A percentile compares a stretch with the other conserved stretches of the same genome.
Evolutionary conservation across 2,329 filamentous ascomycete genomes (phyloP).

Genomic region (Westerdykella sp.): DNA sequence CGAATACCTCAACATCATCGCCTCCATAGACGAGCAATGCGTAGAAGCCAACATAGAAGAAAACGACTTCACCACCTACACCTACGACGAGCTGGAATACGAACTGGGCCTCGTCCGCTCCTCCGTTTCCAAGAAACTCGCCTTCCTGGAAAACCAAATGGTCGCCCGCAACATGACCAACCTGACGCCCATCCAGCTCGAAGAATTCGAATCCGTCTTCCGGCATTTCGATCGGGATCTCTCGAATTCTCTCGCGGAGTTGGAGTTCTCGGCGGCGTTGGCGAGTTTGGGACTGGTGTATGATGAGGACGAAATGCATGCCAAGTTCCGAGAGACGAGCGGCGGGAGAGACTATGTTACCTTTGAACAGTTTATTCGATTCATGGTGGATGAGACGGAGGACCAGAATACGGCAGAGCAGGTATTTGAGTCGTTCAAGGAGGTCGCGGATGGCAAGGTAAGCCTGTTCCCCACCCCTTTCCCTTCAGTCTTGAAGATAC

Average conservation of each 20-base stretch:
- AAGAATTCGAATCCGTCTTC: conserved; percentile 98
- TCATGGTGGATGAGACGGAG: conserved; percentile 99
- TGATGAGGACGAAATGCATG: conserved; percentile 96
- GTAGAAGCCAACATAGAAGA: conserved; percentile 97
- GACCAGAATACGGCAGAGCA: conserved; percentile 98
- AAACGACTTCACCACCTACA: conserved; percentile 99
- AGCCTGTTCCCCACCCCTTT: conserved; percentile 13
- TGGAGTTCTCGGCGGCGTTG: conserved; percentile 92
- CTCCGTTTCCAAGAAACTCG: conserved; percentile 90
- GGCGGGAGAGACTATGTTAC: conserved; percentile 72
- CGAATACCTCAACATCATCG: conserved; percentile 82
- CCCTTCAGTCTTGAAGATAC: not conserved
- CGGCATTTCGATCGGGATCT: conserved; percentile 94
- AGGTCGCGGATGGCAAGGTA: conserved; percentile 93
- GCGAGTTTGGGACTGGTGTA: conserved; percentile 95
- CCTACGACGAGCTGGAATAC: conserved; percentile 91
- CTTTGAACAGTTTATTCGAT: conserved; percentile 97
- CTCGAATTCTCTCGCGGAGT: conserved; percentile 80
- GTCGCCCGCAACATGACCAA: conserved; percentile 99
- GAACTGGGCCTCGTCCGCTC: conserved; percentile 87
- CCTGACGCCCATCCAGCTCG: conserved; percentile 91
- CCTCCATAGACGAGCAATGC: conserved; percentile 78
- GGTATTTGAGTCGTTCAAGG: conserved; percentile 94
- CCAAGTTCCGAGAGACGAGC: conserved; percentile 85
- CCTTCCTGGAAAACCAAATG: conserved; percentile 97